These are phyloP conservation scores for Malbranchea cinnamomea DNA, from an alignment of 2,329 filamentous ascomycete species.

Conservation along the genomic window DNA sequence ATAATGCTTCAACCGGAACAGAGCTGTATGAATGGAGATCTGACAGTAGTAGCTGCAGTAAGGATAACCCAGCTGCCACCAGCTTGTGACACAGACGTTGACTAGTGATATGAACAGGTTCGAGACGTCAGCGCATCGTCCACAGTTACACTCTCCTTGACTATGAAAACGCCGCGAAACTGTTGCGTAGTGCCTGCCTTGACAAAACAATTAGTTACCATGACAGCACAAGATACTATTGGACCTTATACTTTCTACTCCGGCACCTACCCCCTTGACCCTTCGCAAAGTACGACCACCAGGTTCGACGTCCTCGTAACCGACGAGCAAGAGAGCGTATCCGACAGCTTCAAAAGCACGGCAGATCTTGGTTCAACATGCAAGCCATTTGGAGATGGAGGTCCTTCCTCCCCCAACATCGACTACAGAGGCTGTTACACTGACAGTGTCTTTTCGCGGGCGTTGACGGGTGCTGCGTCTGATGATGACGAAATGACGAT, in stretches of 20 bases:
- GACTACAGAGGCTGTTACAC: constrained; percentile 8
- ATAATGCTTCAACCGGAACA: constrained; percentile 8
- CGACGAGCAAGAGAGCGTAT: neutral
- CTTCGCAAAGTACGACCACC: constrained; percentile 2
- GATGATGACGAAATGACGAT: constrained; percentile 5
- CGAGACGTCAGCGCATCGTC: constrained; percentile 4
- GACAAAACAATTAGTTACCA: constrained; percentile 4
- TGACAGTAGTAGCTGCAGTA: constrained; percentile 8
- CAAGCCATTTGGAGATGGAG: constrained; percentile 3
- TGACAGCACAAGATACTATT: constrained; percentile 4
- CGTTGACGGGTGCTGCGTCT: constrained; percentile 4
- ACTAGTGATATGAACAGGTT: constrained; percentile 4
- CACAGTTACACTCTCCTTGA: constrained; percentile 4
- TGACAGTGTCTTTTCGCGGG: constrained; percentile 5
- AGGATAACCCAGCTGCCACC: neutral
- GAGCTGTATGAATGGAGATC: constrained; percentile 6
- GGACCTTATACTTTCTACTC: constrained; percentile 8
- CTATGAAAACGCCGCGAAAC: constrained; percentile 5
- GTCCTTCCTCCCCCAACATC: constrained; percentile 1
- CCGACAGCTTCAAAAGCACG: constrained; percentile 7
- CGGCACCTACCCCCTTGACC: constrained; percentile 2
- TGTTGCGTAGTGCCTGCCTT: constrained; percentile 8
- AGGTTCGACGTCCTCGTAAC: constrained; percentile 7
- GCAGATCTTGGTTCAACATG: constrained; percentile 6
- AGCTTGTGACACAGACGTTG: neutral